Conservation (phyloP, 208 protist genomes). For the Crithidia fasciculata region DNA sequence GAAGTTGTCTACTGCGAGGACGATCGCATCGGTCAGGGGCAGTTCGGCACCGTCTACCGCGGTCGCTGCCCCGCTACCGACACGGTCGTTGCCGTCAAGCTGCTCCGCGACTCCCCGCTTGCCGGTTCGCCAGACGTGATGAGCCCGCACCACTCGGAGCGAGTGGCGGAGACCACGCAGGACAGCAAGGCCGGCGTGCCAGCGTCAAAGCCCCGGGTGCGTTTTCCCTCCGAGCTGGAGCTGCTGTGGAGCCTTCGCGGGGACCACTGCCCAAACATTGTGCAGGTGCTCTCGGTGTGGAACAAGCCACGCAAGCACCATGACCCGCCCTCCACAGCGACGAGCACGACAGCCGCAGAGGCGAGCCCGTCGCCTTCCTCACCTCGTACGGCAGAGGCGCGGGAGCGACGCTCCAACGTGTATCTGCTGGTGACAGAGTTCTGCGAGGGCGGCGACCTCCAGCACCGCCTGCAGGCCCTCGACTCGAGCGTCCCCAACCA, state of each 20-base stretch:
- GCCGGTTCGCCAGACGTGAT: slow-evolving; percentile 4
- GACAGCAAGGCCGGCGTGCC: neutral
- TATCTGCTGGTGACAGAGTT: slow-evolving; percentile 67
- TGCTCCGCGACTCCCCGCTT: slow-evolving; percentile 36
- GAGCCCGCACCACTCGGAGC: slow-evolving; percentile 3
- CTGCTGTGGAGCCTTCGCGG: slow-evolving; percentile 40
- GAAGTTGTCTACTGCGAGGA: slow-evolving; percentile 45
- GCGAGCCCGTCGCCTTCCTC: slow-evolving; percentile 4
- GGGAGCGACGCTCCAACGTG: slow-evolving; percentile 13
- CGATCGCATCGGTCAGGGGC: slow-evolving; percentile 50
- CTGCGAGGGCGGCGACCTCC: slow-evolving; percentile 69
- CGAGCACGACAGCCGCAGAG: neutral
- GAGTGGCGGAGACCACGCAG: neutral
- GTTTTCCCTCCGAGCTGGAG: slow-evolving; percentile 28
- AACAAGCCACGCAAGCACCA: slow-evolving; percentile 30
- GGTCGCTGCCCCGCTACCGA: slow-evolving; percentile 29
- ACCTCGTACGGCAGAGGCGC: slow-evolving; percentile 2
- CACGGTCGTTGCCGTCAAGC: slow-evolving; percentile 56
- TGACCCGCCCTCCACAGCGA: neutral
- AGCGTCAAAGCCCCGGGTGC: slow-evolving; percentile 3
- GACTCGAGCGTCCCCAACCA: slow-evolving; percentile 20
- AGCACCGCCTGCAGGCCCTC: slow-evolving; percentile 35
- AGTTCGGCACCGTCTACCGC: slow-evolving; percentile 63
- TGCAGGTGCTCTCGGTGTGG: slow-evolving; percentile 37
- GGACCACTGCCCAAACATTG: slow-evolving; percentile 48